These are phyloP conservation scores for Glomus cerebriforme DNA, from an alignment of 192 early-diverging fungal genomes.

Conservation along the genomic window DNA sequence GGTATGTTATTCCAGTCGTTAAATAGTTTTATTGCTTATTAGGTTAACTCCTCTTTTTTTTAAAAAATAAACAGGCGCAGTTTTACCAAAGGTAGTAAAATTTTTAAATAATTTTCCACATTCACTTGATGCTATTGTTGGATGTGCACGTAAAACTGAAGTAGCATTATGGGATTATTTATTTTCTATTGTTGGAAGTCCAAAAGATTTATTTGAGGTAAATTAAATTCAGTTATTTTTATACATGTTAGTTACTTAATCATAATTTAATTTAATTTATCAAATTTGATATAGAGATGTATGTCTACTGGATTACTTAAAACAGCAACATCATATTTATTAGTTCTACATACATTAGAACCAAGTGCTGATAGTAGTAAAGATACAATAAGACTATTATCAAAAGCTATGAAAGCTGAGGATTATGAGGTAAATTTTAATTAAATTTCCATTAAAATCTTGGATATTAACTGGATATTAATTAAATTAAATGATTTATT, in stretches of 20 bases:
- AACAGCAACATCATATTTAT: constrained; percentile 91
- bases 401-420: constrained; percentile 70
- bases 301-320: constrained; percentile 65
- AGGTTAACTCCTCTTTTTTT: background rate
- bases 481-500: background rate
- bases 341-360: constrained; percentile 91
- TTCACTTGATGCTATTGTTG: constrained; percentile 85
- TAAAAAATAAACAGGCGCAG: constrained; percentile 38
- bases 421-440: constrained; percentile 70
- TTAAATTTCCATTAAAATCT: constrained; percentile 10
- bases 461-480: constrained; percentile 17
- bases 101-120: constrained; percentile 82
- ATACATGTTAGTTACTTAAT: too few species aligned
- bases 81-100: constrained; percentile 70
- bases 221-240: background rate
- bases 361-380: constrained; percentile 64
- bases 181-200: constrained; percentile 84
- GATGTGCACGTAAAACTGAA: constrained; percentile 97
- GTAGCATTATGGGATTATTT: constrained; percentile 87
- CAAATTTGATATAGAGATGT: constrained; percentile 53
- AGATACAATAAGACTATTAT: constrained; percentile 69
- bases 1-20: constrained; percentile 35
- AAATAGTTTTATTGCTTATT: background rate
- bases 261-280: background rate
- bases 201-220: constrained; percentile 83